A percentile compares a stretch with the other conserved stretches of the same genome.
Evolutionary conservation across 371 early-diverging fungal genomes (phyloP).

Genomic region (Lichtheimia ornata): DNA sequence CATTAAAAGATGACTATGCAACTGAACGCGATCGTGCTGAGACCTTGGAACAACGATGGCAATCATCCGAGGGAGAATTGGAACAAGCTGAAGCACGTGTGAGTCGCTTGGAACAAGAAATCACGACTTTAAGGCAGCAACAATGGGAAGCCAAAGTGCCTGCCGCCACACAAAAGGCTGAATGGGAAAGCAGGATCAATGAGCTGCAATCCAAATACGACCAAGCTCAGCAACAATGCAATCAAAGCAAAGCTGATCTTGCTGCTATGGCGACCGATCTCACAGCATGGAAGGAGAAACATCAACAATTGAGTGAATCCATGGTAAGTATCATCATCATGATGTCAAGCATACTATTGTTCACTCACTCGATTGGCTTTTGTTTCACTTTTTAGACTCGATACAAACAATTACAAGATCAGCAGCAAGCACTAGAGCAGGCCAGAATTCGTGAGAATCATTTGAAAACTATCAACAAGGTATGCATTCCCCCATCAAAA

Average conservation of each 20-base stretch:
- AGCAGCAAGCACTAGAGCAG: constrained; percentile 47
- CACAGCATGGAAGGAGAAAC: constrained; percentile 25
- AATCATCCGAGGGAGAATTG: constrained; percentile 24
- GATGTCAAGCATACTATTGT: neutral
- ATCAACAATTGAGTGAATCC: constrained; percentile 17
- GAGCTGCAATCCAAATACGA: constrained; percentile 9
- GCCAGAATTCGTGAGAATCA: constrained; percentile 59
- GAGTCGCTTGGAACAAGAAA: constrained; percentile 25
- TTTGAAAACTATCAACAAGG: constrained; percentile 59
- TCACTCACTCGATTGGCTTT: neutral
- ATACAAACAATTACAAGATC: constrained; percentile 16
- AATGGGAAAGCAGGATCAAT: constrained; percentile 15
- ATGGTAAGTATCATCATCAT: constrained; percentile 15
- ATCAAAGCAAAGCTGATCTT: neutral
- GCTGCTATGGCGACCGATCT: constrained; percentile 8
- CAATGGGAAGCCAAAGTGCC: constrained; percentile 14
- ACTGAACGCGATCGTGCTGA: constrained; percentile 30
- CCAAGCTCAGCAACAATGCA: constrained; percentile 1
- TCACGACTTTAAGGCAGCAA: constrained; percentile 27
- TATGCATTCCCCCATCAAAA: constrained; percentile 8
- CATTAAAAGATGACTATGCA: constrained; percentile 3
- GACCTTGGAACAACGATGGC: constrained; percentile 29
- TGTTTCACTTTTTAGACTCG: constrained; percentile 1
- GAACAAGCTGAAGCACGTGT: constrained; percentile 44
- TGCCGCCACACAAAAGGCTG: constrained; percentile 5